Conservation (phyloP, 1,284 basidiomycete genomes). For the Melampsora americana region DNA sequence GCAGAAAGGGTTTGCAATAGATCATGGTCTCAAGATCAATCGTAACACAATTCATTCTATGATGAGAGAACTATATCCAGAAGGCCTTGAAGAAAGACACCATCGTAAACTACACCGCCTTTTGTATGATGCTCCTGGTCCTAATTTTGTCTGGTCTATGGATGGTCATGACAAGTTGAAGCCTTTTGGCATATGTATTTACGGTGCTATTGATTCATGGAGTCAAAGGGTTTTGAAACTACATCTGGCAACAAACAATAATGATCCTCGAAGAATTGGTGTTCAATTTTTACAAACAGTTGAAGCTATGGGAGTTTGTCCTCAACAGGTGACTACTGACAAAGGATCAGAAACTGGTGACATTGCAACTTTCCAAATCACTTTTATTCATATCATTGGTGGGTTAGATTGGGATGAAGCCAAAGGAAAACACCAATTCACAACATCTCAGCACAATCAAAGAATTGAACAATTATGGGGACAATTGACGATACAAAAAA, state of each 20-base stretch:
- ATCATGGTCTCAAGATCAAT: background rate
- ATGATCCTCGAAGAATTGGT: constrained; percentile 1
- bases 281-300: constrained; percentile 10
- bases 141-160: background rate
- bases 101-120: too few species aligned
- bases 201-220: constrained; percentile 16
- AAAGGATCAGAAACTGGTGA: background rate
- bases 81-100: background rate
- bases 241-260: background rate
- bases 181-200: constrained; percentile 5
- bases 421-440: background rate
- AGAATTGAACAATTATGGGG: constrained; percentile 10
- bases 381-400: background rate
- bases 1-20: background rate
- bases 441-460: constrained; percentile 7
- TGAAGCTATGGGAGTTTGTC: constrained; percentile 2
- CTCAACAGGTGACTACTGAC: constrained; percentile 10
- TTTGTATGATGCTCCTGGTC: too few species aligned
- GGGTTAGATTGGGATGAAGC: background rate
- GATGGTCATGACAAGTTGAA: constrained; percentile 1
- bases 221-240: background rate
- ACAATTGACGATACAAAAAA: constrained; percentile 4
- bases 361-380: constrained; percentile 9
- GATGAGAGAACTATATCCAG: constrained; percentile 2
- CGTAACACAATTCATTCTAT: background rate